phyloP scores from a whole-genome alignment of 2,329 filamentous ascomycete species.

The Trichoderma semiorbis region DNA sequence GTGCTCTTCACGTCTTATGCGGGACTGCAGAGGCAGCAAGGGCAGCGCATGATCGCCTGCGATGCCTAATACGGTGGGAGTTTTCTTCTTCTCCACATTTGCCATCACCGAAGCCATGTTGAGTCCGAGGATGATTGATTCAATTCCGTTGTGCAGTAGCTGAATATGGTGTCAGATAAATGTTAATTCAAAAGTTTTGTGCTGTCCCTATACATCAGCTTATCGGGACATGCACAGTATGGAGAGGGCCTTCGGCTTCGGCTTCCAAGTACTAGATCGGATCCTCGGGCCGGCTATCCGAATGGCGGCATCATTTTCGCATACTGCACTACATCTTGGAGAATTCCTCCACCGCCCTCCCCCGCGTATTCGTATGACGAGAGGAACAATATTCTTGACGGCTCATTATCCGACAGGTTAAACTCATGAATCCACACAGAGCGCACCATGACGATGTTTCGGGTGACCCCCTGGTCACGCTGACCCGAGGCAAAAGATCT shows the following conservation, averaged over 20 bases:
- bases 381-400: neutral
- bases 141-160: accelerated
- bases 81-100: neutral
- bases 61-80: no score
- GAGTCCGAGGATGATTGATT: neutral
- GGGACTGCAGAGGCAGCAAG: no score
- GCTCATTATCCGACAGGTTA: neutral
- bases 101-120: neutral
- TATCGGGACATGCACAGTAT: neutral
- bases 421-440: neutral
- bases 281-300: neutral
- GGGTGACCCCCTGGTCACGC: neutral
- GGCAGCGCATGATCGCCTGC: no score
- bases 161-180: neutral
- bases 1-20: no score
- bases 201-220: neutral
- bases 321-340: neutral
- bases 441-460: neutral
- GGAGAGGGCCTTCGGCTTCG: neutral
- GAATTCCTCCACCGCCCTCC: neutral
- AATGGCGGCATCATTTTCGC: neutral
- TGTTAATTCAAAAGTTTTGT: neutral
- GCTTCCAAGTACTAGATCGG: neutral
- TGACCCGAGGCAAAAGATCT: neutral
- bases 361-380: neutral